phyloP scores from a whole-genome alignment of 768 basidiomycete species.

The Hirschioporus abietinus region DNA sequence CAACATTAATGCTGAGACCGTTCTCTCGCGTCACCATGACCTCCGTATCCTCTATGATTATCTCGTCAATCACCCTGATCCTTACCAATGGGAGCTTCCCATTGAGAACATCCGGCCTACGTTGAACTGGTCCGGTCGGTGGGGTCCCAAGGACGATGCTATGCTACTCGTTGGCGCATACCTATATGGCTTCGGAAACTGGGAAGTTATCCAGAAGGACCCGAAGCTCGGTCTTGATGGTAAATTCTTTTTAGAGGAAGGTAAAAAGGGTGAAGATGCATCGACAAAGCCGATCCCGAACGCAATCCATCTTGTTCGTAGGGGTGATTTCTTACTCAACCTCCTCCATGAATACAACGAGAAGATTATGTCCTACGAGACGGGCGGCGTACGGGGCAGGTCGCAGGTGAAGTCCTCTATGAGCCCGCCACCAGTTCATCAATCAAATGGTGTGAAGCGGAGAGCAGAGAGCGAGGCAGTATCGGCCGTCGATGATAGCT shows the following conservation, averaged over 20 bases:
- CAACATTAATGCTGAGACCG: slow-evolving; percentile 97
- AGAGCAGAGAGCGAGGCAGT: slow-evolving; percentile 84
- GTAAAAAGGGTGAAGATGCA: slow-evolving; percentile 87
- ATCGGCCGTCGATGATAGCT: slow-evolving; percentile 70
- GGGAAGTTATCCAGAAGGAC: slow-evolving; percentile 95
- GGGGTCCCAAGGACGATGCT: slow-evolving; percentile 89
- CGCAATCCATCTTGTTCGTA: slow-evolving; percentile 94
- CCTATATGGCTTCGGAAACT: slow-evolving; percentile 91
- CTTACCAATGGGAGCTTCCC: slow-evolving; percentile 82
- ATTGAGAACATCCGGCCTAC: slow-evolving; percentile 92
- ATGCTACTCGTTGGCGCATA: slow-evolving; percentile 93
- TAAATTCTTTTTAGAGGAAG: slow-evolving; percentile 98
- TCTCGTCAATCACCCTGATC: slow-evolving; percentile 60
- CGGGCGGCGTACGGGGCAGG: slow-evolving; percentile 58
- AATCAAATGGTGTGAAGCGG: slow-evolving; percentile 64
- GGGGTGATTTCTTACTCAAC: slow-evolving; percentile 89
- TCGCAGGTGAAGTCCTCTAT: slow-evolving; percentile 65
- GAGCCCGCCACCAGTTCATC: slow-evolving; percentile 66
- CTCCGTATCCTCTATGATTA: slow-evolving; percentile 83
- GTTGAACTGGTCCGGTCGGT: slow-evolving; percentile 93
- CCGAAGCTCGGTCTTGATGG: slow-evolving; percentile 73
- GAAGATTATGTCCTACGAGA: slow-evolving; percentile 85
- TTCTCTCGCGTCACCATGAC: slow-evolving; percentile 84
- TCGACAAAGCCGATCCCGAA: slow-evolving; percentile 89
- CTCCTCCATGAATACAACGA: slow-evolving; percentile 85